Evolutionary conservation across 257 asterid species (phyloP).

Genomic region (Capsicum pubescens): DNA sequence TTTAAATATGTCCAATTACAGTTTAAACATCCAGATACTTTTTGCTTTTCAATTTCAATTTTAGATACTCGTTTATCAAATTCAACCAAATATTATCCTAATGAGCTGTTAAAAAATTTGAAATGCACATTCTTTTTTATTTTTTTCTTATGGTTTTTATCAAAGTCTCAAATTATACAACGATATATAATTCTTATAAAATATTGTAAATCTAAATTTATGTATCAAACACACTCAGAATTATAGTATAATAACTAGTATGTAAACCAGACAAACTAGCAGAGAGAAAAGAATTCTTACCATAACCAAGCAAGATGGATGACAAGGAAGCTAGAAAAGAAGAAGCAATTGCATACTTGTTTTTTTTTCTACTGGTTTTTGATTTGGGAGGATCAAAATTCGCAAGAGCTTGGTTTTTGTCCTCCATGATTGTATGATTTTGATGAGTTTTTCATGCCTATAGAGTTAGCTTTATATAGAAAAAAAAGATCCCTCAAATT

Average conservation of each 20-base stretch:
- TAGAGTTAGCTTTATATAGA: conserved; percentile 6
- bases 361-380: conserved; percentile 36
- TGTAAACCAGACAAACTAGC: neutral
- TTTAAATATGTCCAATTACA: neutral
- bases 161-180: neutral
- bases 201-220: neutral
- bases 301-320: conserved; percentile 54
- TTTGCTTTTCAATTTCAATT: neutral
- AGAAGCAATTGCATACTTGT: conserved; percentile 49
- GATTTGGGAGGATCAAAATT: conserved; percentile 40
- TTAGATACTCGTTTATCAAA: neutral
- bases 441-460: neutral
- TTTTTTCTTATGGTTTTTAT: neutral
- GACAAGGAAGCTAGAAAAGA: conserved; percentile 49
- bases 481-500: neutral
- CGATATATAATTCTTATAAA: neutral
- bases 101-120: neutral
- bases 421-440: conserved; percentile 28
- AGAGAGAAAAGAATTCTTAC: conserved; percentile 24
- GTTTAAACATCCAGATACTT: neutral
- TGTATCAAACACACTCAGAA: neutral
- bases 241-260: neutral
- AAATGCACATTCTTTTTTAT: neutral
- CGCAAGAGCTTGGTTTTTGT: conserved; percentile 23
- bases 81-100: neutral